Evolutionary conservation across 345 rosid genomes (phyloP).

Genomic region (Acer yangbiense): DNA sequence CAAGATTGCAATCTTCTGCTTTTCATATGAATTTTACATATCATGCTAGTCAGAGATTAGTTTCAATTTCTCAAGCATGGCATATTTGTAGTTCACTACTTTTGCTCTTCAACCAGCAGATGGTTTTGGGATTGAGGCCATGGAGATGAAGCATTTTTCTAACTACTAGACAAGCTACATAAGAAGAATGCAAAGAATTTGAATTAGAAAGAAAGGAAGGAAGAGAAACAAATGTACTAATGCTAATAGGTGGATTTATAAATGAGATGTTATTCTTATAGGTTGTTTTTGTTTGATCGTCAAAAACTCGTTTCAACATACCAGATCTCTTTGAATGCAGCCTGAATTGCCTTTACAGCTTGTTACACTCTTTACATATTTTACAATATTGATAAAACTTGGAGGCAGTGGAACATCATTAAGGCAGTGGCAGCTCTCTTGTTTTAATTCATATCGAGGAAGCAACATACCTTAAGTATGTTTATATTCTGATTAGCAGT

Average conservation of each 20-base stretch:
- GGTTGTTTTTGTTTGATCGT: not conserved
- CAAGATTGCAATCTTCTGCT: not conserved
- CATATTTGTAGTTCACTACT: not conserved
- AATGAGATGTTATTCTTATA: not conserved
- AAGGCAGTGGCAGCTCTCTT: not conserved
- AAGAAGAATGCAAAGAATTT: not conserved
- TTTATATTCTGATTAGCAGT: not conserved
- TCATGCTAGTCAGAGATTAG: not conserved
- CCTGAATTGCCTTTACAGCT: not conserved
- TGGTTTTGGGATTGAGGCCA: not conserved
- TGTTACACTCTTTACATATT: not conserved
- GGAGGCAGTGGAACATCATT: not conserved
- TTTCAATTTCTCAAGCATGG: not conserved
- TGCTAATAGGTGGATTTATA: not conserved
- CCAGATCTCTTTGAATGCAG: not conserved
- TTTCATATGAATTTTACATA: not conserved
- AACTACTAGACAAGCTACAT: not conserved
- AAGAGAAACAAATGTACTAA: not conserved
- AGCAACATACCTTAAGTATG: not conserved
- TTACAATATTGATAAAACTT: not conserved
- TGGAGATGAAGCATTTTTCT: not conserved
- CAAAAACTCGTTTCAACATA: not conserved
- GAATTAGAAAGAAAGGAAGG: not conserved
- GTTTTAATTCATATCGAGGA: not conserved
- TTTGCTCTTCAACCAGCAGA: not conserved